These are phyloP conservation scores for Ascochyta koolunga DNA, from an alignment of 2,329 filamentous ascomycete species.

Conservation along the genomic window DNA sequence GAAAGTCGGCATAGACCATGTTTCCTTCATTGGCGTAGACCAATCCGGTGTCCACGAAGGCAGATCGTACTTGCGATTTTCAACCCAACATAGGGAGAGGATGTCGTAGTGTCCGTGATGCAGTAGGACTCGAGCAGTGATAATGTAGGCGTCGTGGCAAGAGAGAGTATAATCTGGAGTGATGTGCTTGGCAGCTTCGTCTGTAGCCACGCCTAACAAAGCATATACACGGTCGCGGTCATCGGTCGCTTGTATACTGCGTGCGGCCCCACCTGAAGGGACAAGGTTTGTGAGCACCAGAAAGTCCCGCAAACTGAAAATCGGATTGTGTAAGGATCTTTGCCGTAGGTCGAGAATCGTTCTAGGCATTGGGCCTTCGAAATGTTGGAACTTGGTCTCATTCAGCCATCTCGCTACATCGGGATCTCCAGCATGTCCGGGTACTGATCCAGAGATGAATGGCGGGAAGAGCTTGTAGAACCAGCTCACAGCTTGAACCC, in stretches of 20 bases:
- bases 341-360: conserved; percentile 11
- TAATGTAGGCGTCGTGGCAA: conserved; percentile 14
- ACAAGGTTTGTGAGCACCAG: not conserved
- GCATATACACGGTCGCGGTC: conserved; percentile 21
- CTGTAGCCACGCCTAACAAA: conserved; percentile 18
- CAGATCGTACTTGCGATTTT: conserved; percentile 13
- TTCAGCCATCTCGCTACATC: not conserved
- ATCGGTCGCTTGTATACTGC: conserved; percentile 12
- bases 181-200: conserved; percentile 12
- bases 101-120: not conserved
- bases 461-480: not conserved
- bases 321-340: not conserved
- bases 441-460: not conserved
- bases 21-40: conserved; percentile 2
- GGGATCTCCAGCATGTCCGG: not conserved
- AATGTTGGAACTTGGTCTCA: not conserved
- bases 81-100: not conserved
- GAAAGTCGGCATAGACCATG: not conserved
- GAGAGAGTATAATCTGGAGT: conserved; percentile 16
- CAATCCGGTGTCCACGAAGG: conserved; percentile 25
- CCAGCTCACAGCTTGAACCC: not conserved
- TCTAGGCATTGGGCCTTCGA: conserved; percentile 1
- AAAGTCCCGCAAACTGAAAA: not conserved
- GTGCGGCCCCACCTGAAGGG: not conserved
- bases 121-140: conserved; percentile 8